Evolutionary conservation across 176 grass and related monocot genomes (phyloP).

Genomic region (Phyllostachys edulis): DNA sequence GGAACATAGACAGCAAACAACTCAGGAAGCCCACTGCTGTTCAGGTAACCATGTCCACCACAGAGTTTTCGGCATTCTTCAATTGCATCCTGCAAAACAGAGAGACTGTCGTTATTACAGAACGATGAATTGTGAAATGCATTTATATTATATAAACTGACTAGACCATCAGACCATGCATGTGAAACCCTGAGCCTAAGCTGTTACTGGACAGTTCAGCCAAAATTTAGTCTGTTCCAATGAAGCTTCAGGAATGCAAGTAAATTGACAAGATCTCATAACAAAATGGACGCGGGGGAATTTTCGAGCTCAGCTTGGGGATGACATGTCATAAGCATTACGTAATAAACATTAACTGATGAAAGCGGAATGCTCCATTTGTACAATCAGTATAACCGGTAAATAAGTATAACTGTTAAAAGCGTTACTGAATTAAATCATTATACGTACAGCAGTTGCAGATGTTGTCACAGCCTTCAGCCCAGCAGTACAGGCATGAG

Average conservation of each 20-base stretch:
- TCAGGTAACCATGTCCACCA: constrained; percentile 93
- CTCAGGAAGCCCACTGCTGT: constrained; percentile 97
- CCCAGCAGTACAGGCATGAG: constrained; percentile 96
- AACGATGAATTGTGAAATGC: background rate
- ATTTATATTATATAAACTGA: background rate
- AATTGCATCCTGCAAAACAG: constrained; percentile 71
- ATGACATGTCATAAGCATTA: background rate
- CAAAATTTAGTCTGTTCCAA: background rate
- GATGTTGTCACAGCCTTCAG: constrained; percentile 94
- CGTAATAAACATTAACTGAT: background rate
- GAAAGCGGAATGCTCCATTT: background rate
- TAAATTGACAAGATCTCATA: background rate
- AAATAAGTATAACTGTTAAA: background rate
- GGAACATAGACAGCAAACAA: constrained; percentile 97
- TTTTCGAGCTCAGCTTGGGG: background rate
- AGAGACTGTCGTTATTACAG: background rate
- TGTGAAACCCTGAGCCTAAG: background rate
- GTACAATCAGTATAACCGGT: background rate
- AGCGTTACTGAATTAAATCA: background rate
- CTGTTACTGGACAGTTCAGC: background rate
- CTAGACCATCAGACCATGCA: constrained; percentile 2
- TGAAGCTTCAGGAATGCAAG: background rate
- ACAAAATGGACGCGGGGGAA: background rate
- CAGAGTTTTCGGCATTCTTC: constrained; percentile 98
- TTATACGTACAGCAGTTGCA: constrained; percentile 72